These are phyloP conservation scores for Lactarius pseudohatsudake DNA, from an alignment of 768 basidiomycete species.

Conservation along the genomic window DNA sequence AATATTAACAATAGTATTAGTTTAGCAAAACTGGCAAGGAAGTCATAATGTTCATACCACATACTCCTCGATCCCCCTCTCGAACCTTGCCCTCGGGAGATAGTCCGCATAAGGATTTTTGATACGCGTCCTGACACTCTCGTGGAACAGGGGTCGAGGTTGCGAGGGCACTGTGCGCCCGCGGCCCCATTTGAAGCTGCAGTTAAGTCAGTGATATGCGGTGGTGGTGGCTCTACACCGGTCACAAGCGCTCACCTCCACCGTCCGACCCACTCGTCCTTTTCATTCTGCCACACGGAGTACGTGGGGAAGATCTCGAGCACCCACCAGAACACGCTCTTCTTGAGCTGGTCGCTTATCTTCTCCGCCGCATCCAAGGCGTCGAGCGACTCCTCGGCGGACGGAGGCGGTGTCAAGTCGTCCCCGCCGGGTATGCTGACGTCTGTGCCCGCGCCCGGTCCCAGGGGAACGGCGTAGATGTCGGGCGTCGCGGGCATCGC, in stretches of 20 bases:
- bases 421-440: neutral
- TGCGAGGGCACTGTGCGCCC: slow-evolving; percentile 47
- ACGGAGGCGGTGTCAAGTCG: neutral
- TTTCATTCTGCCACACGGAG: slow-evolving; percentile 55
- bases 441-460: too few species aligned
- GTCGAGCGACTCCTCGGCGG: slow-evolving; percentile 6
- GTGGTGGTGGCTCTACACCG: neutral
- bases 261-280: slow-evolving; percentile 53
- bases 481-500: neutral
- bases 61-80: slow-evolving; percentile 48
- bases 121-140: slow-evolving; percentile 62
- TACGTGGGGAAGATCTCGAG: slow-evolving; percentile 62
- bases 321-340: slow-evolving; percentile 58
- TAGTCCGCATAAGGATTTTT: slow-evolving; percentile 48
- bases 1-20: too few species aligned
- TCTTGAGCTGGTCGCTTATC: slow-evolving; percentile 52
- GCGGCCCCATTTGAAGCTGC: slow-evolving; percentile 55
- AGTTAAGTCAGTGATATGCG: neutral
- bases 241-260: slow-evolving; percentile 48
- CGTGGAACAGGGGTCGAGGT: slow-evolving; percentile 57
- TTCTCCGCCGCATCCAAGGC: slow-evolving; percentile 43
- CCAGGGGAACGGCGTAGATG: too few species aligned
- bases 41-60: slow-evolving; percentile 35
- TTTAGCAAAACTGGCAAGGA: neutral
- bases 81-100: slow-evolving; percentile 55